Evolutionary conservation across 23 red algal species (phyloP), one percentile per base, ranked within the genome.

Genomic region (Gracilaria vermiculophylla): DNA sequence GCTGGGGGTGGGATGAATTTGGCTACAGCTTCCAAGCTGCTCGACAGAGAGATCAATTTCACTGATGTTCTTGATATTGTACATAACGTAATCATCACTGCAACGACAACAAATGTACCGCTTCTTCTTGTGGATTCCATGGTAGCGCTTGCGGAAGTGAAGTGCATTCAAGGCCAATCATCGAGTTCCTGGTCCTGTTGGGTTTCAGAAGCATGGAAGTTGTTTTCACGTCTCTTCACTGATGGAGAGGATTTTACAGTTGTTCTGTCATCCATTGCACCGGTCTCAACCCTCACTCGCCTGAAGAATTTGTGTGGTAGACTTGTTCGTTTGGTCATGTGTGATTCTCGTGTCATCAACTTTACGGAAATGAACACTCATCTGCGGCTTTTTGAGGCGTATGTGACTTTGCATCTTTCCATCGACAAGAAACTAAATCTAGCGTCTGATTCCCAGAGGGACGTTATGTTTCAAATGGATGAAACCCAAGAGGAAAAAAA

Each of bases 181-280:
- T 65, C 79, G 21, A 62, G 40, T 34, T 76, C 80, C 14, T 93
- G 90, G 90, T 69, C 57, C 19, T 21, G 40, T 4, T 93, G 90
- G 90, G 69, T 93, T 45, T 83, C 75, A 44, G 90, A 93, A 36
- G 90, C 90, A 19, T 93, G 90, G 90, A 93, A 84, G 44, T 54
- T 93, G 37, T 93, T 93, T 39, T 78, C 90, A 23, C 80, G 90
- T 5, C 80, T 93, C 35, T 85, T 85, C 48, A 79, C 81, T 24
- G 90, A 93, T 60, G 69, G 64, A 36, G 90, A 93, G 21, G 73
- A 93, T 24, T 93, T 85, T 47, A 86, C 90, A 5, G 90, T 93
- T 62, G 71, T 93, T 16, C 49, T 93, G 7, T 31, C 44, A 13
- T 53, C 66, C 41, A 76, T 93, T 1, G 90, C 90, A n/a, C 90